A percentile compares a stretch with the other conserved stretches of the same genome.
These are phyloP conservation scores for Alternaria sp. DNA, from an alignment of 2,329 filamentous ascomycete genomes.

Conservation along the genomic window DNA sequence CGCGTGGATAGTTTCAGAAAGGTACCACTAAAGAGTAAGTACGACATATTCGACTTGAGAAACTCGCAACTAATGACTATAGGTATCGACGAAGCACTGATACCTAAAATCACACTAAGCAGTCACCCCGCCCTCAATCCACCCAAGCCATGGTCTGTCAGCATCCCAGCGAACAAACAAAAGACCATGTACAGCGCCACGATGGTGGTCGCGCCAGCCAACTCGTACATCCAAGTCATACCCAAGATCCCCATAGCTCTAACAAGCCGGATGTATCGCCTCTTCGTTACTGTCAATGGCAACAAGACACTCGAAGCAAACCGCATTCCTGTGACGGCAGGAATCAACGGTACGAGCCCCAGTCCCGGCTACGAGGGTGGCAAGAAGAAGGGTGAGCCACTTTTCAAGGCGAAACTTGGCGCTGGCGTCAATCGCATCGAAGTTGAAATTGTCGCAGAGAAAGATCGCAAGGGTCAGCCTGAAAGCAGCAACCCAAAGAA, in stretches of 20 bases:
- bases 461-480: conserved; percentile 58
- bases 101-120: conserved; percentile 70
- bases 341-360: conserved; percentile 42
- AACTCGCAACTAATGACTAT: conserved; percentile 29
- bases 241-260: conserved; percentile 70
- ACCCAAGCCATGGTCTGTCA: conserved; percentile 68
- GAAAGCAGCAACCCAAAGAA: conserved; percentile 38
- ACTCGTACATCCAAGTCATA: conserved; percentile 75
- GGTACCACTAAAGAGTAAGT: conserved; percentile 58
- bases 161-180: conserved; percentile 70
- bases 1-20: conserved; percentile 46
- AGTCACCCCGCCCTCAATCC: conserved; percentile 73
- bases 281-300: conserved; percentile 77
- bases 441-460: conserved; percentile 77
- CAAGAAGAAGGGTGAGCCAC: conserved; percentile 65
- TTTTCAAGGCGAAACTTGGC: conserved; percentile 77
- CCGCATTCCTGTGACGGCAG: conserved; percentile 58
- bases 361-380: conserved; percentile 40
- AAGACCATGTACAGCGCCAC: conserved; percentile 76
- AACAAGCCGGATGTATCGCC: conserved; percentile 74
- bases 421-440: conserved; percentile 80
- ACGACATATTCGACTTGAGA: not conserved
- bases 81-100: conserved; percentile 65
- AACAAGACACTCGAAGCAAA: conserved; percentile 67
- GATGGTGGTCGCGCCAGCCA: conserved; percentile 71